Percentiles rank a stretch among this genome's conserved stretches.
These are phyloP conservation scores for Melanogaster broomeanus DNA, from an alignment of 768 basidiomycete genomes.

Conservation along the genomic window DNA sequence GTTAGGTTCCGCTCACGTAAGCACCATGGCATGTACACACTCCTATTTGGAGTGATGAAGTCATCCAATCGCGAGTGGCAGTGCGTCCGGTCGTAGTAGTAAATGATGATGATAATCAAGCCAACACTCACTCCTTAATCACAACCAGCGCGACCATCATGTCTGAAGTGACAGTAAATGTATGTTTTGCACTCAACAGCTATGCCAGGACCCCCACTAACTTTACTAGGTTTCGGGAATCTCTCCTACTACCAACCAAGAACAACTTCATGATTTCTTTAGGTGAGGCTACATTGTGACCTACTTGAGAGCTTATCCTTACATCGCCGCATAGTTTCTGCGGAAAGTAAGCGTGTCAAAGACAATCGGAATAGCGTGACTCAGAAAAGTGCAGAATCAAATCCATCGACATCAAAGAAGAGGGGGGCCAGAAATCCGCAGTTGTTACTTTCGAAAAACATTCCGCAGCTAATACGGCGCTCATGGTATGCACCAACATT, in stretches of 20 bases:
- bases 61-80: neutral
- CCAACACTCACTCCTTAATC: neutral
- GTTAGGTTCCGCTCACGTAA: neutral
- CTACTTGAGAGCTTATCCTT: conserved; percentile 2
- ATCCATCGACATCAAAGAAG: conserved; percentile 57
- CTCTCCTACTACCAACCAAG: conserved; percentile 61
- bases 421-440: conserved; percentile 49
- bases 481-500: conserved; percentile 55
- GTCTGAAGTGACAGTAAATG: conserved; percentile 34
- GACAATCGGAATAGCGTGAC: neutral
- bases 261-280: conserved; percentile 79
- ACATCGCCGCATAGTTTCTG: conserved; percentile 62
- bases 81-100: conserved; percentile 9
- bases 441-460: conserved; percentile 82
- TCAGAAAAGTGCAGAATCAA: conserved; percentile 50
- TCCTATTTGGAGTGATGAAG: neutral
- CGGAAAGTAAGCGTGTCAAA: conserved; percentile 58
- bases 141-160: conserved; percentile 22
- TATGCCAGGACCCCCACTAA: neutral
- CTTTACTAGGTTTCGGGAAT: conserved; percentile 67
- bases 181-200: conserved; percentile 23
- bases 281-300: conserved; percentile 47
- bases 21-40: no score
- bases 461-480: conserved; percentile 80
- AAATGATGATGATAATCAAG: conserved; percentile 1